These are phyloP conservation scores for Leccinum ochraceum DNA, from an alignment of 768 basidiomycete genomes.

Conservation along the genomic window DNA sequence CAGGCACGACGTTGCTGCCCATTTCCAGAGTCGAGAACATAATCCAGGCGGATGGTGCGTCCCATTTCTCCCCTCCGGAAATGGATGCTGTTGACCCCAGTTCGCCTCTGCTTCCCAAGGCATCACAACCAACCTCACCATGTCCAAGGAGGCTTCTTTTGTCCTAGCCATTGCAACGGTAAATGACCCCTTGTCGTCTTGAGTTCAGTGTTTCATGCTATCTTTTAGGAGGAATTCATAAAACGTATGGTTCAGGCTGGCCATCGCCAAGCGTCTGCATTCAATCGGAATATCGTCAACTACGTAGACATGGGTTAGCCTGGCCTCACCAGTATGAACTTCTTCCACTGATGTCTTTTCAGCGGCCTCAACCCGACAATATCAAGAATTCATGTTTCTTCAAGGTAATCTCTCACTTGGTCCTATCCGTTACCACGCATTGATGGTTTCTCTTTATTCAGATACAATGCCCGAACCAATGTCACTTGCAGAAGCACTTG, in stretches of 20 bases:
- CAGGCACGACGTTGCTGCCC: conserved; percentile 70
- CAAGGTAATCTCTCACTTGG: conserved; percentile 43
- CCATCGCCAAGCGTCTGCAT: conserved; percentile 60
- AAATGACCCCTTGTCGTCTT: conserved; percentile 17
- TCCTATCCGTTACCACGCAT: background rate
- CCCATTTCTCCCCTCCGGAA: conserved; percentile 9
- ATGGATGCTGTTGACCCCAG: conserved; percentile 17
- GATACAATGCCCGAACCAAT: conserved; percentile 70
- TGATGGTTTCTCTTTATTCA: conserved; percentile 29
- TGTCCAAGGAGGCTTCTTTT: conserved; percentile 77
- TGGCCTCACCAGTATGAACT: background rate
- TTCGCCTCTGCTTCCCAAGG: conserved; percentile 38
- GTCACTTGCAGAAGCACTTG: conserved; percentile 57
- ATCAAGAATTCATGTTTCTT: conserved; percentile 74
- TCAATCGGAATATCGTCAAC: conserved; percentile 57
- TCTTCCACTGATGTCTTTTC: conserved; percentile 11
- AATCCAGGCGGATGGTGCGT: conserved; percentile 73
- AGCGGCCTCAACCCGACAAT: conserved; percentile 62
- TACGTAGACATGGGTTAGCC: conserved; percentile 77
- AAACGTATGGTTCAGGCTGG: conserved; percentile 73
- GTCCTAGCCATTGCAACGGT: conserved; percentile 79
- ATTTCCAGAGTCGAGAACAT: conserved; percentile 71
- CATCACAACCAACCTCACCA: conserved; percentile 57
- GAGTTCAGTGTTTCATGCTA: conserved; percentile 16
- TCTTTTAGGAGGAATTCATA: conserved; percentile 78